A percentile compares a stretch with the other conserved stretches of the same genome.
phyloP scores from a whole-genome alignment of 208 protist genomes.

The Trypanosoma scelopori region DNA sequence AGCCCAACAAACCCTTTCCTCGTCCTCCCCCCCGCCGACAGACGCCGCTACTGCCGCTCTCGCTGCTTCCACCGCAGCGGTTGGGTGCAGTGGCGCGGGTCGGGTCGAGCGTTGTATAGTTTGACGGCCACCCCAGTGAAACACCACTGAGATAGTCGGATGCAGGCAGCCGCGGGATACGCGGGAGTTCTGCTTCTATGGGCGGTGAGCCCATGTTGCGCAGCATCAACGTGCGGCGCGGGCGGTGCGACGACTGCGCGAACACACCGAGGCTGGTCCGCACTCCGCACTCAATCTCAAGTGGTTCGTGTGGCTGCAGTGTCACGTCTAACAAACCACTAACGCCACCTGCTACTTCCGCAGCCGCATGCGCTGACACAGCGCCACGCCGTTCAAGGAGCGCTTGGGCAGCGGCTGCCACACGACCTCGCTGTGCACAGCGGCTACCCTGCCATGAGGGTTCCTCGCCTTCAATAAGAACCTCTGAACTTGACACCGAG shows the following conservation, averaged over 20 bases:
- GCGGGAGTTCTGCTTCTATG: slow-evolving; percentile 25
- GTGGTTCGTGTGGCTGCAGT: slow-evolving; percentile 1
- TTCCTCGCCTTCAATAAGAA: slow-evolving; percentile 12
- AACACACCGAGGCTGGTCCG: slow-evolving; percentile 31
- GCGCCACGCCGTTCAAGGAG: slow-evolving; percentile 23
- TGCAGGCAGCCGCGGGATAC: slow-evolving; percentile 39
- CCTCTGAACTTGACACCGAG: slow-evolving; percentile 11
- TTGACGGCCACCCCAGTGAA: slow-evolving; percentile 49
- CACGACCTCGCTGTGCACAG: slow-evolving; percentile 8
- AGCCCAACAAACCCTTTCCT: slow-evolving; percentile 13
- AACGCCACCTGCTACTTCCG: neutral
- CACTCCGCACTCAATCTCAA: slow-evolving; percentile 41
- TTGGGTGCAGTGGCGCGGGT: slow-evolving; percentile 8
- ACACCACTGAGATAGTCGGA: slow-evolving; percentile 62
- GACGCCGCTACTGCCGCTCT: slow-evolving; percentile 4
- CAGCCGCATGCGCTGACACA: neutral
- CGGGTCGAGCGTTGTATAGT: slow-evolving; percentile 38
- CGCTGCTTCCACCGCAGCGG: slow-evolving; percentile 1
- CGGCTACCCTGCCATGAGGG: neutral
- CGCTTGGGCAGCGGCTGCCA: slow-evolving; percentile 22
- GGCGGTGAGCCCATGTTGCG: slow-evolving; percentile 40
- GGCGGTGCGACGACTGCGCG: slow-evolving; percentile 1
- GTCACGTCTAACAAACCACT: slow-evolving; percentile 21
- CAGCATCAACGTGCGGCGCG: slow-evolving; percentile 26
- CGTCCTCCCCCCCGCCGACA: slow-evolving; percentile 9